Percentiles rank a stretch among this genome's conserved stretches.
Evolutionary conservation across 768 basidiomycete species (phyloP).

Genomic region (Cystofilobasidium capitatum): DNA sequence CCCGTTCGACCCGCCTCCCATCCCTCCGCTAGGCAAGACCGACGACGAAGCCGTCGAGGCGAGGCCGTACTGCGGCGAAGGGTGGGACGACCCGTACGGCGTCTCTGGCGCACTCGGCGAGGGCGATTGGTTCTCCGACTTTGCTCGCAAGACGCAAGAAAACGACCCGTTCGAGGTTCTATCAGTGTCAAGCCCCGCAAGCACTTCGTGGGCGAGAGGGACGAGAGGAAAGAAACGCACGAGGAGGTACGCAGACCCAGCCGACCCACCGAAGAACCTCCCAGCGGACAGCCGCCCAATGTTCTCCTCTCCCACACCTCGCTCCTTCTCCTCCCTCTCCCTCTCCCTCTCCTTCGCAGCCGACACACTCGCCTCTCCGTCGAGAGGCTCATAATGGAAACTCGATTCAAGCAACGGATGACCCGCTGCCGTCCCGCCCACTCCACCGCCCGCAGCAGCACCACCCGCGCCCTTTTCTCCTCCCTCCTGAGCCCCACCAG

Average conservation of each 20-base stretch:
- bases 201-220: too few relatives aligned
- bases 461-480: background rate
- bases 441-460: too few relatives aligned
- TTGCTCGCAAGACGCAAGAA: background rate
- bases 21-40: background rate
- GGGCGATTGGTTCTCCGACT: background rate
- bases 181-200: too few relatives aligned
- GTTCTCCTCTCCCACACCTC: conserved; percentile 10
- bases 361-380: background rate
- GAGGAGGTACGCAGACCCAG: conserved; percentile 2
- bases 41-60: background rate
- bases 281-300: conserved; percentile 7
- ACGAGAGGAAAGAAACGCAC: background rate
- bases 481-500: background rate
- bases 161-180: too few relatives aligned
- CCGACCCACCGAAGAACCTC: background rate
- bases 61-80: background rate
- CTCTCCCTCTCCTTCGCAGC: background rate
- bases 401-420: conserved; percentile 22
- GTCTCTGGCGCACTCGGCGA: background rate
- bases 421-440: background rate
- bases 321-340: background rate
- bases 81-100: background rate
- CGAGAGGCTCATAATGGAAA: conserved; percentile 24
- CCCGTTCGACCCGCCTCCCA: too few relatives aligned